Base-by-base conservation (phyloP, 306 rosid genomes). In the Cucurbita ficifolia region DNA sequence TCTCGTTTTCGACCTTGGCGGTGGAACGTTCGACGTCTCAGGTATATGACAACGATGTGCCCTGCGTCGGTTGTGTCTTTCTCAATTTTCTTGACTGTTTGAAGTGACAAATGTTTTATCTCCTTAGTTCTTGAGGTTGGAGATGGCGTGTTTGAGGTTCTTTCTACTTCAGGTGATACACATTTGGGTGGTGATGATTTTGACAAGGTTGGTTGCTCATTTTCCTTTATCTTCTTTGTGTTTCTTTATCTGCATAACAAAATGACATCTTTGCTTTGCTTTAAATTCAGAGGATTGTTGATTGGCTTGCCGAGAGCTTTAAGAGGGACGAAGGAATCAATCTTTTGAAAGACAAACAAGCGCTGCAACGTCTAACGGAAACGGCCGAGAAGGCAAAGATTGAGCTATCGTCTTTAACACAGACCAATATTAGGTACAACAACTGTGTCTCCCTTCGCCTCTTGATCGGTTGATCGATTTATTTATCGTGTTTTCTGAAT, bases 181-280 rank as follows among this genome's bases (percentile, higher is more conserved):
- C 98, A 92, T 81, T 84, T 92, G 85, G 98, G 98, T 43, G 98
- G 98, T 74, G 98, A 92, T 77, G 98, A 92, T 82, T 92, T 92
- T 52, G 98, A 92, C 70, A 90, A 90, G 92, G 96, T 89, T 39
- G 58, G 40, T 55, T 4, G 52, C 58, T 24, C 60, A 39, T 49
- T 18, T 18, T 9, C 1, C 38, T 18, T 7, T 4, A 6, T 12
- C n/a, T 51, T 21, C 22, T 13, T 0, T 29, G 7, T 53, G 8
- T 69, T n/a, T 2, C n/a, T 42, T 43, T 33, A n/a, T 21, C 10
- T 8, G n/a, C 43, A 24, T n/a, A n/a, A n/a, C n/a, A 21, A 46
- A 51, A 13, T 54, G 13, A 36, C 54, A 16, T 46, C 7, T 49
- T 5, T 35, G 8, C 40, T 13, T 38, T 54, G 16, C 33, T 2